Conservation (phyloP, 2,329 filamentous ascomycete genomes). For the Didymella segeticola region DNA sequence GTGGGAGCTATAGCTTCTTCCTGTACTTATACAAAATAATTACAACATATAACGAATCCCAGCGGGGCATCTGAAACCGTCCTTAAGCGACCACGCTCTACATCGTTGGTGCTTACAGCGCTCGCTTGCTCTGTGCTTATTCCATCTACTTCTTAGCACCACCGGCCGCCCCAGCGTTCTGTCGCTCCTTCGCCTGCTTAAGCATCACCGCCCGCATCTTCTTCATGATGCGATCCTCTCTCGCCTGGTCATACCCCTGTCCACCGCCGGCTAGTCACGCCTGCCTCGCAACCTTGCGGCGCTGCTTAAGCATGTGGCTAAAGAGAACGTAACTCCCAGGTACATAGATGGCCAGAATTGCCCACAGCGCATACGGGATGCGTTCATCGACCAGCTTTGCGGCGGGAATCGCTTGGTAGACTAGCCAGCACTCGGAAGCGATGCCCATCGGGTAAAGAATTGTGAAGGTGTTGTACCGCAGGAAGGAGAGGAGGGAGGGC, state of each 20-base stretch:
- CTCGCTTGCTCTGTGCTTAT: neutral
- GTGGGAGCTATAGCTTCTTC: conserved; percentile 12
- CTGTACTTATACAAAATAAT: no score
- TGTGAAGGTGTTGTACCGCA: conserved; percentile 88
- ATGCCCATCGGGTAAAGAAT: conserved; percentile 93
- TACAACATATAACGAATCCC: no score
- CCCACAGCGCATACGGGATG: conserved; percentile 67
- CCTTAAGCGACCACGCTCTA: no score
- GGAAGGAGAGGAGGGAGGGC: conserved; percentile 74
- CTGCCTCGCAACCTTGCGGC: conserved; percentile 72
- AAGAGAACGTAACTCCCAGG: conserved; percentile 85
- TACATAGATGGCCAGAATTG: conserved; percentile 76
- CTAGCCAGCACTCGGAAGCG: conserved; percentile 75
- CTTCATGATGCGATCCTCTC: conserved; percentile 8
- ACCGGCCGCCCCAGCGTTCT: neutral
- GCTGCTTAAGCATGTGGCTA: conserved; percentile 93
- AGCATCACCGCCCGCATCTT: conserved; percentile 4
- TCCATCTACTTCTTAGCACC: conserved; percentile 1
- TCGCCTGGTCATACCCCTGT: conserved; percentile 13
- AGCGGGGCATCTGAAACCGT: no score
- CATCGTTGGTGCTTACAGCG: no score
- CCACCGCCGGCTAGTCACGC: conserved; percentile 14
- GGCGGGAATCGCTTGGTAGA: conserved; percentile 72
- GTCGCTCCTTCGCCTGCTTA: conserved; percentile 4
- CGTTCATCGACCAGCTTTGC: conserved; percentile 58